phyloP scores from a whole-genome alignment of 768 basidiomycete species.

The Pholiota molesta region DNA sequence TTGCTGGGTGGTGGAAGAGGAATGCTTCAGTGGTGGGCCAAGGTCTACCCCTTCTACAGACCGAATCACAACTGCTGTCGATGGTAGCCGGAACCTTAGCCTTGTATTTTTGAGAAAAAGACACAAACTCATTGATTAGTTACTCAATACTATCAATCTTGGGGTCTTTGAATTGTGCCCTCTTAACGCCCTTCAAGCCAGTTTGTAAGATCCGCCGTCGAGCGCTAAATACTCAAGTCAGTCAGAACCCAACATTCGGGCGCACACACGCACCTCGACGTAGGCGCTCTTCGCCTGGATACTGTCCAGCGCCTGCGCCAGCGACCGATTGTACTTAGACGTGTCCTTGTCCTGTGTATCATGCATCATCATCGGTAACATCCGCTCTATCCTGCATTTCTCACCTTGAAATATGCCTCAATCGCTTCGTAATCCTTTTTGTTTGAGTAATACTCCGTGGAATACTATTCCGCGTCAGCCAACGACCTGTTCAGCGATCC shows the following conservation, averaged over 20 bases:
- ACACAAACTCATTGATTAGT: no score
- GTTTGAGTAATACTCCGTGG: slow-evolving; percentile 55
- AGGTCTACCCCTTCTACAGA: no score
- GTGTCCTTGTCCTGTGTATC: slow-evolving; percentile 60
- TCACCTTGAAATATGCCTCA: slow-evolving; percentile 77
- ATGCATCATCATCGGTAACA: slow-evolving; percentile 22
- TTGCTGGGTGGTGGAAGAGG: no score
- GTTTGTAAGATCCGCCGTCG: slow-evolving; percentile 46
- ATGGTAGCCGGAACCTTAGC: no score
- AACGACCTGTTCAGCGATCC: neutral
- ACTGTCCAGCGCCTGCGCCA: slow-evolving; percentile 71
- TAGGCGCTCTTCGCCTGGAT: slow-evolving; percentile 63
- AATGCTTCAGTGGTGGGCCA: no score
- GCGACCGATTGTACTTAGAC: slow-evolving; percentile 64
- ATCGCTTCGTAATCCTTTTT: slow-evolving; percentile 65
- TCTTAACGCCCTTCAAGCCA: no score
- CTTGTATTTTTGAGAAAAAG: no score
- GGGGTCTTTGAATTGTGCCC: no score
- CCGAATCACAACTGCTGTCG: no score
- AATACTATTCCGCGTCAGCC: slow-evolving; percentile 24
- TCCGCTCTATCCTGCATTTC: slow-evolving; percentile 9
- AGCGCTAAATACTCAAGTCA: slow-evolving; percentile 44
- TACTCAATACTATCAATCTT: no score
- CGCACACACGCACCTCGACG: slow-evolving; percentile 51
- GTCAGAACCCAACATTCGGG: neutral